Conservation (phyloP, 1,139 yeast species). For the Protomyces macrosporus region DNA sequence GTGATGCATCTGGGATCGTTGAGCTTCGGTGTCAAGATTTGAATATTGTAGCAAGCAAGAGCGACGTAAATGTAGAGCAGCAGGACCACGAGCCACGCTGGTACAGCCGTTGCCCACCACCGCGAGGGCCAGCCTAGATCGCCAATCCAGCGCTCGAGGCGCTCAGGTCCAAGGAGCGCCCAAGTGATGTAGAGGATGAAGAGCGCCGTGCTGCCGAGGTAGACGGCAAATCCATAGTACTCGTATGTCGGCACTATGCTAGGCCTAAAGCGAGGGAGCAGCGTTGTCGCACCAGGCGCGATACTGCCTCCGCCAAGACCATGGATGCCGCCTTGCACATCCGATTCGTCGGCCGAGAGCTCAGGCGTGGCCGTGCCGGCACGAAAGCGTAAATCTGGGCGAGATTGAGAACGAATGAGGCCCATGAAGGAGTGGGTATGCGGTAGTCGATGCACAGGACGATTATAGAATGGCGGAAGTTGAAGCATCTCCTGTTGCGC, state of each 20-base stretch:
- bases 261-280: slow-evolving; percentile 7
- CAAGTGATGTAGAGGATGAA: slow-evolving; percentile 52
- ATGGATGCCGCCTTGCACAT: neutral
- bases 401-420: slow-evolving; percentile 6
- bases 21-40: slow-evolving; percentile 57
- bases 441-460: slow-evolving; percentile 18
- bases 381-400: neutral
- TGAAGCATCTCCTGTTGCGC: neutral
- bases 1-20: slow-evolving; percentile 59
- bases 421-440: slow-evolving; percentile 19
- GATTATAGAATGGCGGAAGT: slow-evolving; percentile 18
- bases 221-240: slow-evolving; percentile 29
- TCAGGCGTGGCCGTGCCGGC: neutral
- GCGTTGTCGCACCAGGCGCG: slow-evolving; percentile 16
- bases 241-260: slow-evolving; percentile 30
- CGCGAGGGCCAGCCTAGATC: slow-evolving; percentile 74
- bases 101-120: slow-evolving; percentile 81
- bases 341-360: neutral
- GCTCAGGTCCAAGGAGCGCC: slow-evolving; percentile 59
- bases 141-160: slow-evolving; percentile 49
- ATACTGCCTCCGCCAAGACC: neutral
- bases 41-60: slow-evolving; percentile 65
- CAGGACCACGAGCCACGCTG: slow-evolving; percentile 60
- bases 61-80: slow-evolving; percentile 70
- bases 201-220: slow-evolving; percentile 26